A percentile compares a stretch with the other conserved stretches of the same genome.
Evolutionary conservation across 495 filamentous ascomycete genomes (phyloP).

Genomic region (Trypethelium eluteriae): DNA sequence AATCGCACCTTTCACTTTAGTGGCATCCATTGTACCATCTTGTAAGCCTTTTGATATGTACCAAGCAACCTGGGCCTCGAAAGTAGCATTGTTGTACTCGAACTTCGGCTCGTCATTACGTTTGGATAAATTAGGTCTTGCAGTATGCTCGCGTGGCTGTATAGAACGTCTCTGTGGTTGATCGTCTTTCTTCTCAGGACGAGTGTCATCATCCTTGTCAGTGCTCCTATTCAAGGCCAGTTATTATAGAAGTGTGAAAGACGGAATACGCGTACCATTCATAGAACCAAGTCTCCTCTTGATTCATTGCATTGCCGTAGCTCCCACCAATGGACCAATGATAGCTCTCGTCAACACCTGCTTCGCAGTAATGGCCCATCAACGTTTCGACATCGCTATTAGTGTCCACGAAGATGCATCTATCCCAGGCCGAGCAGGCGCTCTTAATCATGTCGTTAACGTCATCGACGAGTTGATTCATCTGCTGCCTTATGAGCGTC

Average conservation of each 20-base stretch:
- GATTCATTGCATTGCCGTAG: not conserved
- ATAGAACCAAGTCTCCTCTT: constrained; percentile 7
- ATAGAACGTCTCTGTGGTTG: not conserved
- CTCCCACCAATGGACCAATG: not conserved
- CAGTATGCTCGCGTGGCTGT: not conserved
- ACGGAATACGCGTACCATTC: not conserved
- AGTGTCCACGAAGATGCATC: not conserved
- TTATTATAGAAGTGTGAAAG: not conserved
- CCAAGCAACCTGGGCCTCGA: not conserved
- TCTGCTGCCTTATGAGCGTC: not conserved
- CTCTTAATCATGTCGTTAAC: not conserved
- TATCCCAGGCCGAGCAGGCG: not conserved
- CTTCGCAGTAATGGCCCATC: not conserved
- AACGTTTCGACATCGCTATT: not conserved
- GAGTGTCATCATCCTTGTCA: not conserved
- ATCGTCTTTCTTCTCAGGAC: not conserved
- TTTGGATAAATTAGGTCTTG: not conserved
- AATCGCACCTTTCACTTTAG: not conserved
- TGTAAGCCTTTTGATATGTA: constrained; percentile 2
- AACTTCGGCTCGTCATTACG: not conserved
- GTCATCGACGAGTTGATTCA: constrained; percentile 1
- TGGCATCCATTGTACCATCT: constrained; percentile 1
- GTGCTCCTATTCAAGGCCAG: not conserved
- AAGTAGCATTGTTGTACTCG: not conserved
- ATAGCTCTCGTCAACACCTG: constrained; percentile 6